These are phyloP conservation scores for Jimgerdemannia lactiflua DNA, from an alignment of 192 early-diverging fungal species.

Conservation along the genomic window DNA sequence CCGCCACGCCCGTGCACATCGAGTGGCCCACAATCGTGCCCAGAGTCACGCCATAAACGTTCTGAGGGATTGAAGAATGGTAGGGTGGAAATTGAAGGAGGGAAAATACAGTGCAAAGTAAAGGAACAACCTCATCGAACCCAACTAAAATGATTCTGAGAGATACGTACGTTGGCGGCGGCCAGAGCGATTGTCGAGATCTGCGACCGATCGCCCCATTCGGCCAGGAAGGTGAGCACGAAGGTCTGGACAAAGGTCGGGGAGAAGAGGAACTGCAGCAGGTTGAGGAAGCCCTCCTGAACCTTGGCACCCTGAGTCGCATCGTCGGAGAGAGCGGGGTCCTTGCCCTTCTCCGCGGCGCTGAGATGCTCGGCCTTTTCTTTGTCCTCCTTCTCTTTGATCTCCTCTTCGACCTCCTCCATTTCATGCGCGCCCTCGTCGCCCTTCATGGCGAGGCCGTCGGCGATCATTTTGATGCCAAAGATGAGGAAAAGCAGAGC, in stretches of 20 bases:
- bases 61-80: slow-evolving; percentile 36
- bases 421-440: slow-evolving; percentile 90
- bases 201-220: slow-evolving; percentile 98
- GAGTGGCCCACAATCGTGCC: slow-evolving; percentile 91
- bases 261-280: slow-evolving; percentile 77
- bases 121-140: not conserved
- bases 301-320: slow-evolving; percentile 19
- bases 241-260: slow-evolving; percentile 96
- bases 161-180: slow-evolving; percentile 70
- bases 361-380: slow-evolving; percentile 51
- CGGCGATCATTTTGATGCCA: slow-evolving; percentile 85
- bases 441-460: slow-evolving; percentile 83
- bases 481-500: slow-evolving; percentile 90
- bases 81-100: not conserved
- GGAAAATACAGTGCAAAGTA: slow-evolving; percentile 1
- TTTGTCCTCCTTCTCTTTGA: slow-evolving; percentile 72
- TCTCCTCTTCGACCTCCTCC: slow-evolving; percentile 85
- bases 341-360: slow-evolving; percentile 56
- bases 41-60: slow-evolving; percentile 87
- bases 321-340: slow-evolving; percentile 6
- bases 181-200: slow-evolving; percentile 95
- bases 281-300: slow-evolving; percentile 58
- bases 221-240: slow-evolving; percentile 94
- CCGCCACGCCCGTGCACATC: slow-evolving; percentile 89
- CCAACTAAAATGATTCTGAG: not conserved